A percentile compares a stretch with the other conserved stretches of the same genome.
phyloP scores from a whole-genome alignment of 495 filamentous ascomycete genomes.

The Paragyromitra xinjiangensis region DNA sequence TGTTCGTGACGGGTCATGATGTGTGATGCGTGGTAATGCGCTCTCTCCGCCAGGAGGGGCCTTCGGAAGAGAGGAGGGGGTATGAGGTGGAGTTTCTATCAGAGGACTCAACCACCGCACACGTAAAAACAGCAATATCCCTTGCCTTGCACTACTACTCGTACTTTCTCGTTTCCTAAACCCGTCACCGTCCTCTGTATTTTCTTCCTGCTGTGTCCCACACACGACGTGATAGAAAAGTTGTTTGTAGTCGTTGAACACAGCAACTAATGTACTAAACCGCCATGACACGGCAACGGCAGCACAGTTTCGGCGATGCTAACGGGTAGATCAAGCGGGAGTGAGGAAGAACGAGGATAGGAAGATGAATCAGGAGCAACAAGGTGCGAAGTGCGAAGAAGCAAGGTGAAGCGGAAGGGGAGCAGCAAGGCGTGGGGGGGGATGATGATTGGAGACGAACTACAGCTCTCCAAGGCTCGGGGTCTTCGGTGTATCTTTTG shows the following conservation, averaged over 20 bases:
- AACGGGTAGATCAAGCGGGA: constrained; percentile 19
- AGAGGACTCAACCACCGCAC: constrained; percentile 27
- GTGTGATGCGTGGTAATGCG: constrained; percentile 31
- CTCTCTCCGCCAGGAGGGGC: constrained; percentile 19
- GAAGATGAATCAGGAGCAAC: constrained; percentile 30
- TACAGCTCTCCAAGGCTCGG: constrained; percentile 25
- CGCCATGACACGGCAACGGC: constrained; percentile 47
- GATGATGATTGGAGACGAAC: constrained; percentile 37
- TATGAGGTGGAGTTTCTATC: neutral
- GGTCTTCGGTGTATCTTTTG: constrained; percentile 16
- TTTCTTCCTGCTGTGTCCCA: constrained; percentile 1
- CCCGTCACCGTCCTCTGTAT: constrained; percentile 3
- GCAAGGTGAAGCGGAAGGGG: constrained; percentile 33
- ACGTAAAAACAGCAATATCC: constrained; percentile 36
- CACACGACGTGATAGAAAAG: constrained; percentile 13
- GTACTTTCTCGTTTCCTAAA: neutral
- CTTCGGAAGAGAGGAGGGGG: constrained; percentile 9
- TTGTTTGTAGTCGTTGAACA: constrained; percentile 30
- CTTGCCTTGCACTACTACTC: neutral
- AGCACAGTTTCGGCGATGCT: constrained; percentile 33
- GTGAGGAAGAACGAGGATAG: constrained; percentile 14
- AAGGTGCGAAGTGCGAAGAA: constrained; percentile 4
- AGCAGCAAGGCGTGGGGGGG: constrained; percentile 43
- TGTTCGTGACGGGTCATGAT: constrained; percentile 58
- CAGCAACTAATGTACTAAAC: constrained; percentile 50